phyloP scores from a whole-genome alignment of 2,329 filamentous ascomycete species.

The Aspergillus persii region DNA sequence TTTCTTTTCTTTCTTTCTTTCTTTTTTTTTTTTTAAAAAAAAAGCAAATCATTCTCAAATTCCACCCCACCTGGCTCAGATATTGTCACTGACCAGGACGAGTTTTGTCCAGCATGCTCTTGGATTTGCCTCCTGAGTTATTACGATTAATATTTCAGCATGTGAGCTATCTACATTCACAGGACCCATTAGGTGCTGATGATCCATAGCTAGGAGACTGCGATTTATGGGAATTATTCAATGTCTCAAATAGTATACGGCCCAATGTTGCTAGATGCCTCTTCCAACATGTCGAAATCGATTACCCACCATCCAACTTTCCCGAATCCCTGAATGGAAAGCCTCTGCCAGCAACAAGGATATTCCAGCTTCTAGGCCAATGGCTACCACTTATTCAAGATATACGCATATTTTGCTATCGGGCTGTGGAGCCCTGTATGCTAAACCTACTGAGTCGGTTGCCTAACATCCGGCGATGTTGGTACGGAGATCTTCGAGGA shows the following conservation, averaged over 20 bases:
- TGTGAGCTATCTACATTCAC: neutral
- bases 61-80: neutral
- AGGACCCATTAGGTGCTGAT: neutral
- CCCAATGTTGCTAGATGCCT: constrained; percentile 2
- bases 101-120: neutral
- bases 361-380: constrained; percentile 4
- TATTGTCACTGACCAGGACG: neutral
- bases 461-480: neutral
- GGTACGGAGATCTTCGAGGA: neutral
- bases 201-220: neutral
- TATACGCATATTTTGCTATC: neutral
- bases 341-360: constrained; percentile 2
- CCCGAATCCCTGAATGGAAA: constrained; percentile 1
- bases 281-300: constrained; percentile 4
- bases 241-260: constrained; percentile 3
- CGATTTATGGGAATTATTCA: constrained; percentile 2
- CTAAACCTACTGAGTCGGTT: constrained; percentile 3
- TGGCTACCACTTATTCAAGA: constrained; percentile 2
- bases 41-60: neutral
- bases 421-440: constrained; percentile 5
- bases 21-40: neutral
- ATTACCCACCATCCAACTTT: constrained; percentile 3
- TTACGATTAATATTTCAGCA: constrained; percentile 1
- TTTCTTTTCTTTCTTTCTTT: neutral
- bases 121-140: constrained; percentile 1